Percentiles rank a stretch among this genome's conserved stretches.
phyloP scores from a whole-genome alignment of 2,329 filamentous ascomycete species.

The Alternaria metachromatica region DNA sequence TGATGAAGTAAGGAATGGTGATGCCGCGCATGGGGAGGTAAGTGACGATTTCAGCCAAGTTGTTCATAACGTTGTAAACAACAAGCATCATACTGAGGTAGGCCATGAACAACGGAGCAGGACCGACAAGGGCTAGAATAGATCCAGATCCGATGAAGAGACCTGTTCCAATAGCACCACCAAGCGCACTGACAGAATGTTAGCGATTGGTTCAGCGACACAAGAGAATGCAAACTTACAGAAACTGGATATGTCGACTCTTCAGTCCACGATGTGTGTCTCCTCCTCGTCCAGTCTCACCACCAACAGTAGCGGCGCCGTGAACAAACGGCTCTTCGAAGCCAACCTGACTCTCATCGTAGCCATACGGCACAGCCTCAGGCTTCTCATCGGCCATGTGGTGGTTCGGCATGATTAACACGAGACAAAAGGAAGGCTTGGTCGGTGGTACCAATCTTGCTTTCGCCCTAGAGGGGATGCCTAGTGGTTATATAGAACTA shows the following conservation, averaged over 20 bases:
- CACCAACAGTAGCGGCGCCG: constrained; percentile 37
- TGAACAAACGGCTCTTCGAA: constrained; percentile 35
- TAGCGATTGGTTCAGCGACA: constrained; percentile 6
- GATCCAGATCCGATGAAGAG: constrained; percentile 46
- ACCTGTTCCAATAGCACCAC: constrained; percentile 60
- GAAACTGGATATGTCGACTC: constrained; percentile 48
- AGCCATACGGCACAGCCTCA: constrained; percentile 19
- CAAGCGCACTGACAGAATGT: constrained; percentile 63
- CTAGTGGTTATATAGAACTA: constrained; percentile 14
- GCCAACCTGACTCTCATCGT: constrained; percentile 19
- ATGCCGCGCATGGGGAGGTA: constrained; percentile 50
- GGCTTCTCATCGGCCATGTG: constrained; percentile 35
- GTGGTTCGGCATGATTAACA: constrained; percentile 30
- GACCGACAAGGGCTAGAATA: constrained; percentile 42
- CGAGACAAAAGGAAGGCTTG: not conserved
- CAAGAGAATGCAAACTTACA: constrained; percentile 25
- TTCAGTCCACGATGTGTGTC: constrained; percentile 47
- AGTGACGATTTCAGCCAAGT: constrained; percentile 50
- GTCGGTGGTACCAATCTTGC: constrained; percentile 8
- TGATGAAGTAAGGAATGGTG: constrained; percentile 49
- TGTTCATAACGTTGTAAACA: constrained; percentile 51
- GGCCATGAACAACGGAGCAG: constrained; percentile 47
- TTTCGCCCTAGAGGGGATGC: not conserved
- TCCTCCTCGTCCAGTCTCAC: constrained; percentile 37
- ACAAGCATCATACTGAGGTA: constrained; percentile 49